These are phyloP conservation scores for Pelagomonas calceolata DNA, from an alignment of 108 stramenopile species.

Conservation along the genomic window DNA sequence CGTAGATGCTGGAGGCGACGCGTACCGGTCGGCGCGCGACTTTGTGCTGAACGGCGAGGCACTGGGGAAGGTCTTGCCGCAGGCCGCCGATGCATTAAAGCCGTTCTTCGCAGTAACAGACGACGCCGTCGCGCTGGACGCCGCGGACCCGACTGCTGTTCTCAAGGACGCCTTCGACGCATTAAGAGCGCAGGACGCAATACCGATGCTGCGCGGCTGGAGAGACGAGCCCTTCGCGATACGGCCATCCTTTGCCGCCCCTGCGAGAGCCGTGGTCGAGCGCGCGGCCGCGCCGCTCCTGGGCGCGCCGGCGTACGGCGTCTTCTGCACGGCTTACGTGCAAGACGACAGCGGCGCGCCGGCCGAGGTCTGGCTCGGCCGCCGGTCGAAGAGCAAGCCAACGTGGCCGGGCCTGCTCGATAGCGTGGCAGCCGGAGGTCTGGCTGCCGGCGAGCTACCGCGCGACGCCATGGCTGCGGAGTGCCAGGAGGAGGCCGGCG, in stretches of 20 bases:
- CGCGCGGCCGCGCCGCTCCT: conserved; percentile 16
- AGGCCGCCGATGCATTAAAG: too few relatives aligned
- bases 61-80: too few relatives aligned
- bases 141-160: not conserved
- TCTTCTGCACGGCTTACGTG: conserved; percentile 20
- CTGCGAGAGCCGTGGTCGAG: conserved; percentile 13
- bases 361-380: conserved; percentile 14
- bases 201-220: conserved; percentile 19
- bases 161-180: not conserved
- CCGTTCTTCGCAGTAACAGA: too few relatives aligned
- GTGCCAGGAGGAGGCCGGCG: conserved; percentile 23
- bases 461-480: conserved; percentile 16
- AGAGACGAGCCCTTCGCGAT: conserved; percentile 21
- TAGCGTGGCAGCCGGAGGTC: conserved; percentile 16
- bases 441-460: conserved; percentile 9
- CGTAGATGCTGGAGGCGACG: too few relatives aligned
- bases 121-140: too few relatives aligned
- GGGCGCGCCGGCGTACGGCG: conserved; percentile 26
- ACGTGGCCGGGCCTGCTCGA: conserved; percentile 28
- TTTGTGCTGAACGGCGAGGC: too few relatives aligned
- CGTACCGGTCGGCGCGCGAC: too few relatives aligned
- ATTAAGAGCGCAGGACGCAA: conserved; percentile 5
- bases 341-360: not conserved
- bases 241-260: conserved; percentile 1
- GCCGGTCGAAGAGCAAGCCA: conserved; percentile 15